Percentiles rank a stretch among this genome's conserved stretches.
Evolutionary conservation across 2,329 filamentous ascomycete species (phyloP).

Genomic region (Aaosphaeria arxii): DNA sequence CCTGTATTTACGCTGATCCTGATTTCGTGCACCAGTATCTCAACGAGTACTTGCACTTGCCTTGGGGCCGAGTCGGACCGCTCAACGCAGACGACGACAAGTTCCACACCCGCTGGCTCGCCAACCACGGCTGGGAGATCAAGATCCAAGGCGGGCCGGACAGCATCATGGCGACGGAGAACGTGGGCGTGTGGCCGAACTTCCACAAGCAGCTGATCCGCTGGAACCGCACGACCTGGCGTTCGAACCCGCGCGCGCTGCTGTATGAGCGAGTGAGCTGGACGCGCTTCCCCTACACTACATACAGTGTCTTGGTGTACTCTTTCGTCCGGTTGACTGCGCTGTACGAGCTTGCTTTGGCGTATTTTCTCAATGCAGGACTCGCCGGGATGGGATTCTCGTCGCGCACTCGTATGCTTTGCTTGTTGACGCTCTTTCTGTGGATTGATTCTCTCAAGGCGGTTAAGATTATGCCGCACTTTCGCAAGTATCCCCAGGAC

Average conservation of each 20-base stretch:
- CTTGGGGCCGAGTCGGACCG: slow-evolving; percentile 43
- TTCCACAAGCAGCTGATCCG: slow-evolving; percentile 55
- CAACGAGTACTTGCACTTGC: slow-evolving; percentile 8
- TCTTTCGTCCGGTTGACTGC: slow-evolving; percentile 56
- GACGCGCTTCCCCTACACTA: slow-evolving; percentile 49
- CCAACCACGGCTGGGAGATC: slow-evolving; percentile 51
- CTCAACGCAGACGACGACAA: slow-evolving; percentile 61
- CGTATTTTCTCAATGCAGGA: neutral
- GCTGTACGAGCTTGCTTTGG: slow-evolving; percentile 45
- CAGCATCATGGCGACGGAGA: slow-evolving; percentile 49
- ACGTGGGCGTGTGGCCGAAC: slow-evolving; percentile 49
- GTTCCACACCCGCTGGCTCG: slow-evolving; percentile 55
- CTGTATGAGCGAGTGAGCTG: slow-evolving; percentile 39
- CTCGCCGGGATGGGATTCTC: too few relatives aligned
- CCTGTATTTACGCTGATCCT: slow-evolving; percentile 11
- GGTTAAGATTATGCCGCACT: neutral
- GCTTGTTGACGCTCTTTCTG: neutral
- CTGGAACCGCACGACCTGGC: slow-evolving; percentile 59
- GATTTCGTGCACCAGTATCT: slow-evolving; percentile 10
- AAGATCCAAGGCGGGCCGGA: slow-evolving; percentile 53
- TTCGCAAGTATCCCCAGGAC: neutral
- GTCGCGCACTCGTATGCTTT: neutral
- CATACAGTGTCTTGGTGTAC: slow-evolving; percentile 56
- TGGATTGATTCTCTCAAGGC: neutral
- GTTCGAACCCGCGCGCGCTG: slow-evolving; percentile 26